Evolutionary conservation across 306 rosid species (phyloP).

Genomic region (Dalbergia oliveri): DNA sequence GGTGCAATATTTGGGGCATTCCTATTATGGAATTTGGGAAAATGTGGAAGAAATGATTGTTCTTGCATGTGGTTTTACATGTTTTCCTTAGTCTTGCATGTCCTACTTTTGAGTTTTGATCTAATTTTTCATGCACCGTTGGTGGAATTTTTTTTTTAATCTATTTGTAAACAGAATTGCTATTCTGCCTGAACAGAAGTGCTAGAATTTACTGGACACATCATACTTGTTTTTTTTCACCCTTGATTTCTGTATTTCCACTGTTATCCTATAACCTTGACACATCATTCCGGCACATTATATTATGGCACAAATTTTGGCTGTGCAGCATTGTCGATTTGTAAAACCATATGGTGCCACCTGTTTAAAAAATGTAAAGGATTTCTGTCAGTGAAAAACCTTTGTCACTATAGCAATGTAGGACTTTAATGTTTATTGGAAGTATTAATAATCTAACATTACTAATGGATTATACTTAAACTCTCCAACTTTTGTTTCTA

Average conservation of each 20-base stretch:
- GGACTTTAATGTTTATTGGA: no score
- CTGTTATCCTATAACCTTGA: no score
- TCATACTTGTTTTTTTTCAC: no score
- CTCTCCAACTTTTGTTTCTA: not conserved
- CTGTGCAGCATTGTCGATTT: no score
- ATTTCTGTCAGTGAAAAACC: not conserved
- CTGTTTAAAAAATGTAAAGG: not conserved
- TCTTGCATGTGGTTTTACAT: not conserved
- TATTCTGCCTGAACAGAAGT: no score
- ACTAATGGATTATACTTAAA: not conserved
- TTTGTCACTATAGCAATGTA: not conserved
- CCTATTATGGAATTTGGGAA: not conserved
- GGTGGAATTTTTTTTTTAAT: not conserved
- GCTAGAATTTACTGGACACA: no score
- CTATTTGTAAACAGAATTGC: no score
- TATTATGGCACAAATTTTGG: no score
- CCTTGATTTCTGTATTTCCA: no score
- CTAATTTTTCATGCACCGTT: not conserved
- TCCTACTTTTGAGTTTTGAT: not conserved
- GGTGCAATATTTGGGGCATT: constrained; percentile 1
- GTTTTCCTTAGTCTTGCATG: constrained; percentile 19
- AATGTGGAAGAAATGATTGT: not conserved
- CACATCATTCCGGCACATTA: no score
- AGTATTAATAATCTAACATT: not conserved
- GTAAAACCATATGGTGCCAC: not conserved